Evolutionary conservation across 2,329 filamentous ascomycete species (phyloP), one percentile per base, ranked within the genome.

Genomic region (Colletotrichum australisinense): DNA sequence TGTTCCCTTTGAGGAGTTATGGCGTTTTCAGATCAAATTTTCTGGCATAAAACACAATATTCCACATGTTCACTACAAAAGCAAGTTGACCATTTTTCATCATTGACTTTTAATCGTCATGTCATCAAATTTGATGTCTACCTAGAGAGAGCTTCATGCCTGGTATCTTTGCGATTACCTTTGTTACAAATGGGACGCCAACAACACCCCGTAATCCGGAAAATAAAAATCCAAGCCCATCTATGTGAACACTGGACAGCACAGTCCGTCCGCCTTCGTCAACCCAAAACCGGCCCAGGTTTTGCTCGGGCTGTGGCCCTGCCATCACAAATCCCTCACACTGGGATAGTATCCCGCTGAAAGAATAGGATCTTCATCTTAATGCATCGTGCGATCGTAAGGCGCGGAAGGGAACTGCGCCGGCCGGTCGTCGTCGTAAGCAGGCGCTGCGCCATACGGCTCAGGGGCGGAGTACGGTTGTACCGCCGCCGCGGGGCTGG

Each of bases 361-460:
- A 53, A 53, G 46, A n/a, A 63, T 2, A n/a, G 19, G 42, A 9
- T 49, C 26, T 63, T 53, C 42, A 12, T 35, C 22, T 30, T 35
- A 73, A 26, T 65, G 66, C 64, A 75, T 56, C 30, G 67, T 67
- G 73, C 88, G 84, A 77, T 90, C 88, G 78, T 92, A 92, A 78
- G 90, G 87, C 46, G 80, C 90, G 24, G 82, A 80, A 2, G 90
- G 90, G 78, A 92, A 92, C 67, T 88, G 86, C 24, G 83, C 87
- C 0, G 88, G 87, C 72, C 80, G 78, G 64, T 83, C 81, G 65
- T 87, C 84, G 24, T 73, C 72, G 22, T 84, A 80, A 5, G 83
- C 82, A 6, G 84, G 84, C 8, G 82, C 82, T 53, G 80, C 83
- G 19, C 42, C 42, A 75, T 84, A 88, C n/a, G 73, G 74, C 59